A percentile compares a stretch with the other conserved stretches of the same genome.
Conservation (phyloP, 129 eudicot genomes). For the Cynara cardunculus region DNA sequence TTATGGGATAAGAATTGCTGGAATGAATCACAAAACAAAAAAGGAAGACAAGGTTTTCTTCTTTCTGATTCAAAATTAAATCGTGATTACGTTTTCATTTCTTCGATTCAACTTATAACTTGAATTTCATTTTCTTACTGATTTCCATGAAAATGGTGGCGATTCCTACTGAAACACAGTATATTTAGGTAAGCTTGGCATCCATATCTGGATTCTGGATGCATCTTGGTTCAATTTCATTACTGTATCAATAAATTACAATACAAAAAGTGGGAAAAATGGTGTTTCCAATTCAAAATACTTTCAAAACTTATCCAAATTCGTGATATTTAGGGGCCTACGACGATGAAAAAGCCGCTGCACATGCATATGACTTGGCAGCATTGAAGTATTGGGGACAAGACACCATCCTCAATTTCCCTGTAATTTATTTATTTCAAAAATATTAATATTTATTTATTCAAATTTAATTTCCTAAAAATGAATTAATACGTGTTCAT, state of each 20-base stretch:
- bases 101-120: background rate
- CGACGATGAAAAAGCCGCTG: slow-evolving; percentile 87
- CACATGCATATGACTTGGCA: slow-evolving; percentile 93
- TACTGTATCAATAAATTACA: background rate
- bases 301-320: slow-evolving; percentile 26
- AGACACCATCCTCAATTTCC: slow-evolving; percentile 71
- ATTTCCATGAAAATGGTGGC: slow-evolving; percentile 27
- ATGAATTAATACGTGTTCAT: background rate
- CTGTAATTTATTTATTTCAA: slow-evolving; percentile 34
- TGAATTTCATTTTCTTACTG: slow-evolving; percentile 14
- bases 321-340: slow-evolving; percentile 68
- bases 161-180: slow-evolving; percentile 51
- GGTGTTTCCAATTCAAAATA: slow-evolving; percentile 17
- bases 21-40: slow-evolving; percentile 77
- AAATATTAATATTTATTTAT: background rate
- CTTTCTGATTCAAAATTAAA: background rate
- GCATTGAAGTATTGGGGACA: slow-evolving; percentile 96
- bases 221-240: background rate
- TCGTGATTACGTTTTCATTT: background rate
- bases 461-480: background rate
- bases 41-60: slow-evolving; percentile 86
- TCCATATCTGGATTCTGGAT: background rate
- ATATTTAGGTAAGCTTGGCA: slow-evolving; percentile 61
- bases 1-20: slow-evolving; percentile 93
- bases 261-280: slow-evolving; percentile 12